phyloP scores from a whole-genome alignment of 768 basidiomycete species.

The Amanita thiersii region DNA sequence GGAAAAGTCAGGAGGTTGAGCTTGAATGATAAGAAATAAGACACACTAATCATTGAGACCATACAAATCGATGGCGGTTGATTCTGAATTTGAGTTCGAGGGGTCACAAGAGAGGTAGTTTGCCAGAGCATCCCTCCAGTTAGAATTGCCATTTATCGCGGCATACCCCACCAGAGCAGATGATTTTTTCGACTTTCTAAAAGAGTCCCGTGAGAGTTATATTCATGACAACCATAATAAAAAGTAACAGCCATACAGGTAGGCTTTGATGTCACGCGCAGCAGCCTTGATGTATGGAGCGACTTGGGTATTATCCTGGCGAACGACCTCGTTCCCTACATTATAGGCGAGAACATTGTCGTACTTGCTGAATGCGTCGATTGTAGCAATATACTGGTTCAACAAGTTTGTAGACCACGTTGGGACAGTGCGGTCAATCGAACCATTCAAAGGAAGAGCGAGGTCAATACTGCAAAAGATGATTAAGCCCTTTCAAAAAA shows the following conservation, averaged over 20 bases:
- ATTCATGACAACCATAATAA: neutral
- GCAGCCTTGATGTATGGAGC: constrained; percentile 87
- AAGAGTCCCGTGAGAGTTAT: constrained; percentile 9
- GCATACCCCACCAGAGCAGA: constrained; percentile 75
- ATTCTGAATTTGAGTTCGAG: constrained; percentile 39
- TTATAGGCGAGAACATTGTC: constrained; percentile 88
- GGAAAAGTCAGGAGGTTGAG: constrained; percentile 8
- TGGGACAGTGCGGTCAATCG: constrained; percentile 65
- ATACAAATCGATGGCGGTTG: constrained; percentile 72
- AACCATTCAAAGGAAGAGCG: constrained; percentile 78
- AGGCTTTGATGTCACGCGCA: constrained; percentile 80
- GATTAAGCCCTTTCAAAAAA: constrained; percentile 8
- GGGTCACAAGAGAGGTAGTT: constrained; percentile 76
- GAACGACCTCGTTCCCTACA: constrained; percentile 79
- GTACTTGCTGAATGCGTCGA: constrained; percentile 75
- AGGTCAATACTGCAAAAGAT: constrained; percentile 64
- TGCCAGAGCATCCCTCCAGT: constrained; percentile 61
- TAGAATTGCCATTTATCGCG: constrained; percentile 64
- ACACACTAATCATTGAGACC: constrained; percentile 84
- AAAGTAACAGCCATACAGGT: constrained; percentile 46
- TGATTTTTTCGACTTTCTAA: constrained; percentile 56
- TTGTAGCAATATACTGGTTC: constrained; percentile 69
- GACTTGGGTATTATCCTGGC: constrained; percentile 45
- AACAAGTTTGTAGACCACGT: constrained; percentile 79
- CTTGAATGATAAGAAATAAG: neutral